These are phyloP conservation scores for Hanseniaspora lindneri DNA, from an alignment of 805 yeast genomes.

Conservation along the genomic window DNA sequence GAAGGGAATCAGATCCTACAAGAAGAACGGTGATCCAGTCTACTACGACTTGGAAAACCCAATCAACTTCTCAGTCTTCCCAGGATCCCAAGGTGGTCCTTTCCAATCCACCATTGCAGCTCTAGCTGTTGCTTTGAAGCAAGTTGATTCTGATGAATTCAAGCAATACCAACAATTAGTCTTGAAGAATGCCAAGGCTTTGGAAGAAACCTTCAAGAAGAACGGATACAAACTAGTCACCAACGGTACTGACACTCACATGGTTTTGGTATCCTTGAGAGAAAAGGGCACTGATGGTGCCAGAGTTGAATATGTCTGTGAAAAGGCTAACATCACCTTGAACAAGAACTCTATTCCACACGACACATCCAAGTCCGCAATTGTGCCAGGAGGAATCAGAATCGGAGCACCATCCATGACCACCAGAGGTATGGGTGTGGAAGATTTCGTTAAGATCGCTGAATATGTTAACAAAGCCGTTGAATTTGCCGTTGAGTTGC, in stretches of 20 bases:
- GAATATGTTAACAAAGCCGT: slow-evolving; percentile 73
- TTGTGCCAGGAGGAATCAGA: slow-evolving; percentile 94
- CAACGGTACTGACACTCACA: slow-evolving; percentile 93
- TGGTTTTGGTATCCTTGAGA: slow-evolving; percentile 81
- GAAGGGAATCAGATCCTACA: slow-evolving; percentile 79
- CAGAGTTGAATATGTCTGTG: slow-evolving; percentile 89
- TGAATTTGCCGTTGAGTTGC: slow-evolving; percentile 59
- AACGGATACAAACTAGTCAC: slow-evolving; percentile 76
- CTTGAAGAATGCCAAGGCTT: slow-evolving; percentile 71
- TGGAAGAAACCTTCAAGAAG: slow-evolving; percentile 61
- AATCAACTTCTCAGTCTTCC: slow-evolving; percentile 97
- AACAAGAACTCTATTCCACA: slow-evolving; percentile 98
- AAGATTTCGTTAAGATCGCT: slow-evolving; percentile 71
- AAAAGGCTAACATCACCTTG: slow-evolving; percentile 84
- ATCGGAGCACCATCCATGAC: slow-evolving; percentile 99
- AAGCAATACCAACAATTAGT: slow-evolving; percentile 83
- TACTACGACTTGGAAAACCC: slow-evolving; percentile 84
- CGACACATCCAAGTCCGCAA: slow-evolving; percentile 70
- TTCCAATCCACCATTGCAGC: slow-evolving; percentile 99
- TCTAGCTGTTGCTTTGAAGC: slow-evolving; percentile 90
- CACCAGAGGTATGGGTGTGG: slow-evolving; percentile 87
- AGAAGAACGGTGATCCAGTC: slow-evolving; percentile 86
- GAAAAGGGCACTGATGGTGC: slow-evolving; percentile 93
- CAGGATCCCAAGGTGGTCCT: slow-evolving; percentile 99
- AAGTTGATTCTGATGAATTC: slow-evolving; percentile 83